Evolutionary conservation across 73 alveolate genomes (phyloP).

Genomic region (Tetrahymena thermophila): DNA sequence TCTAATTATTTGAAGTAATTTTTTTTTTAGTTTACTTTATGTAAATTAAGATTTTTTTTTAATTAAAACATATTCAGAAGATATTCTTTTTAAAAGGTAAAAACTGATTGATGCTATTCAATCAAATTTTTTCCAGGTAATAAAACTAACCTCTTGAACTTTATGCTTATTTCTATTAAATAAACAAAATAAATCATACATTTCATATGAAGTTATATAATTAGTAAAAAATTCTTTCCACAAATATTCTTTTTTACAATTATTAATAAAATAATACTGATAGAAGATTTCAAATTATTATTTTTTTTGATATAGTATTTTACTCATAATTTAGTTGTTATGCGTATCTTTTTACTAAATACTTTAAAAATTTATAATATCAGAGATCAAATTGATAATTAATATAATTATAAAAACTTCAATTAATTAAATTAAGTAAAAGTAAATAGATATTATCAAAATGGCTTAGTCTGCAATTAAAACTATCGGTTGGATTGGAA

Average conservation of each 20-base stretch:
- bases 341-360: not conserved
- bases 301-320: not conserved
- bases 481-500: constrained; percentile 83
- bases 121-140: too few relatives aligned
- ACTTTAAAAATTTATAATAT: not conserved
- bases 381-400: not conserved
- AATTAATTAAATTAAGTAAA: not conserved
- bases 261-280: not conserved
- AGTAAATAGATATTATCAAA: not conserved
- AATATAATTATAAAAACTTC: not conserved
- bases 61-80: too few relatives aligned
- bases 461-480: not conserved
- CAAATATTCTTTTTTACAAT: not conserved
- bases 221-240: not conserved
- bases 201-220: not conserved
- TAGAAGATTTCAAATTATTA: not conserved
- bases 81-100: too few relatives aligned
- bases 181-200: too few relatives aligned
- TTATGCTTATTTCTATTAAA: not conserved
- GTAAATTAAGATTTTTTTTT: too few relatives aligned
- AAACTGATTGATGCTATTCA: too few relatives aligned
- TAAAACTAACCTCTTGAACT: too few relatives aligned
- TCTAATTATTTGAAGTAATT: too few relatives aligned
- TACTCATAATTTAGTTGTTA: too few relatives aligned
- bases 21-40: too few relatives aligned